Conservation (phyloP, 306 rosid species). For the Sphenostylis stenocarpa region DNA sequence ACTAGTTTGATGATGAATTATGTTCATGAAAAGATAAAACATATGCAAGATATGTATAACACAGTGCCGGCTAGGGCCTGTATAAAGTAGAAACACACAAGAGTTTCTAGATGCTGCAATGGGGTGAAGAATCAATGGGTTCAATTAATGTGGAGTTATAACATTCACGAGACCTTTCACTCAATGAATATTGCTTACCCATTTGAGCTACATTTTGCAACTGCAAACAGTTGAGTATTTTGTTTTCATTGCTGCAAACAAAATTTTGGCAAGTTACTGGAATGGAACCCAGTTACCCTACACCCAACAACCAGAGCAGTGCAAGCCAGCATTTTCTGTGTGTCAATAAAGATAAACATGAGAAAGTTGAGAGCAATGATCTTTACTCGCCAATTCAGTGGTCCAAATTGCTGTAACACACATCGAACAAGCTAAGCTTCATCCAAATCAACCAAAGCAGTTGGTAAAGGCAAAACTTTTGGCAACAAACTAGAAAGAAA, state of each 20-base stretch:
- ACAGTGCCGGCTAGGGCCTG: slow-evolving; percentile 36
- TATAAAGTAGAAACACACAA: not conserved
- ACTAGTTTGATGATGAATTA: no score
- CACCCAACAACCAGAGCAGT: slow-evolving; percentile 29
- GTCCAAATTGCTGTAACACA: slow-evolving; percentile 18
- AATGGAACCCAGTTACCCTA: slow-evolving; percentile 29
- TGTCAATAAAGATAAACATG: slow-evolving; percentile 46
- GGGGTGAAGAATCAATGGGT: not conserved
- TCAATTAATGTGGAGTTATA: slow-evolving; percentile 40
- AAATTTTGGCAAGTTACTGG: not conserved
- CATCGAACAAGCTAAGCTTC: slow-evolving; percentile 14
- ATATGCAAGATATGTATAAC: no score
- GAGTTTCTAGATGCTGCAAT: slow-evolving; percentile 25
- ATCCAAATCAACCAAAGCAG: not conserved
- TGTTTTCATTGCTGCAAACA: not conserved
- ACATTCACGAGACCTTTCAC: slow-evolving; percentile 49
- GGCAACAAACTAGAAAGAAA: not conserved
- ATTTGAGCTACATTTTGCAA: not conserved
- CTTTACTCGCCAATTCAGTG: not conserved
- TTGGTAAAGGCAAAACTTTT: slow-evolving; percentile 13
- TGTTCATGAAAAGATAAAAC: no score
- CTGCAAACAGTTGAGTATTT: not conserved
- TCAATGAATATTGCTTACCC: not conserved
- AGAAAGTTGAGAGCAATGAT: slow-evolving; percentile 34
- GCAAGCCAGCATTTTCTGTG: slow-evolving; percentile 1